Conservation (phyloP, 495 filamentous ascomycete genomes). For the Penicillium coprophilum region DNA sequence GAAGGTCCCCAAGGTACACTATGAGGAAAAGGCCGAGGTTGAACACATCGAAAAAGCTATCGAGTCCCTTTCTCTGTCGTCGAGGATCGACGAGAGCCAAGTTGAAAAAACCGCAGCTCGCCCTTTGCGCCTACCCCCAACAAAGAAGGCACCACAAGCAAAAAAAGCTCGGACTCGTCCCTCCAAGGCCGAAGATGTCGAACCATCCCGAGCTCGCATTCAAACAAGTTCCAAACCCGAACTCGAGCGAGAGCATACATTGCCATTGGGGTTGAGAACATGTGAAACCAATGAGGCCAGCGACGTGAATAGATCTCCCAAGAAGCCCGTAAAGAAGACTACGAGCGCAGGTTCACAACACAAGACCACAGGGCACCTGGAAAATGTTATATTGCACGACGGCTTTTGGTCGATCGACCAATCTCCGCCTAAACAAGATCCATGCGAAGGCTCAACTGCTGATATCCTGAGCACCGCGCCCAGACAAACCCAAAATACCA, state of each 20-base stretch:
- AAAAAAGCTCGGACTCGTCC: neutral
- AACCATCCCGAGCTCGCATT: neutral
- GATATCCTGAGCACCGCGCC: neutral
- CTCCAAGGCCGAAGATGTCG: neutral
- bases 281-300: neutral
- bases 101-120: neutral
- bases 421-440: conserved; percentile 5
- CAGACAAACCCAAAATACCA: conserved; percentile 10
- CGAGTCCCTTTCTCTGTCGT: conserved; percentile 20
- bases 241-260: neutral
- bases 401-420: conserved; percentile 40
- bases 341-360: neutral
- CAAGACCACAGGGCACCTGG: conserved; percentile 23
- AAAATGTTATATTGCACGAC: conserved; percentile 29
- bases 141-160: conserved; percentile 2
- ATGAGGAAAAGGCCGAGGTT: conserved; percentile 2
- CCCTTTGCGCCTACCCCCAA: neutral
- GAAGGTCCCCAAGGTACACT: conserved; percentile 3
- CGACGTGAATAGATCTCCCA: neutral
- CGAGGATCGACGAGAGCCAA: conserved; percentile 1
- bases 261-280: neutral
- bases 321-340: neutral
- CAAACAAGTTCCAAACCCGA: neutral
- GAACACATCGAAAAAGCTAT: conserved; percentile 25
- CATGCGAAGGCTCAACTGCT: neutral